These are phyloP conservation scores for Lecanosticta acicola DNA, from an alignment of 2,329 filamentous ascomycete species.

Conservation along the genomic window DNA sequence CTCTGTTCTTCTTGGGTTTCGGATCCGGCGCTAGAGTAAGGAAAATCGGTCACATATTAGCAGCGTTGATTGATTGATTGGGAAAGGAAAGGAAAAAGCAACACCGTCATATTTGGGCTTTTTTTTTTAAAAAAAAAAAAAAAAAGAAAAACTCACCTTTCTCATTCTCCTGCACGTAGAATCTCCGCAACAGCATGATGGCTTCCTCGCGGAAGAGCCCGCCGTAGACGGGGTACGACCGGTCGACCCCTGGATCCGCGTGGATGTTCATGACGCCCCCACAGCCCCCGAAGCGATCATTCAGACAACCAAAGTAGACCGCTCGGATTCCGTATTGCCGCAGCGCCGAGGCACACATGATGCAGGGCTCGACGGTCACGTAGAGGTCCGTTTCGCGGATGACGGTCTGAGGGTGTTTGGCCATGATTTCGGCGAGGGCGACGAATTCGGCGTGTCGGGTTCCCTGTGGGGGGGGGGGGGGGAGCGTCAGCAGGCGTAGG, in stretches of 20 bases:
- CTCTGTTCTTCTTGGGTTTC: slow-evolving; percentile 58
- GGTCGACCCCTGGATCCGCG: slow-evolving; percentile 66
- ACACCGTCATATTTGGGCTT: neutral
- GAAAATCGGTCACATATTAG: slow-evolving; percentile 11
- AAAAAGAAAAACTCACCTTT: slow-evolving; percentile 55
- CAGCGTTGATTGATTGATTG: neutral
- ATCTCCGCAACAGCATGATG: slow-evolving; percentile 83
- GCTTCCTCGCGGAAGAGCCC: slow-evolving; percentile 88
- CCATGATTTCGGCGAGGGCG: slow-evolving; percentile 64
- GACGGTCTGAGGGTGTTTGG: slow-evolving; percentile 60
- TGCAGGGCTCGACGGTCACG: slow-evolving; percentile 95
- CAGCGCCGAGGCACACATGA: slow-evolving; percentile 95
- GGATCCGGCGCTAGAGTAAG: slow-evolving; percentile 59
- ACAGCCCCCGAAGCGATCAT: slow-evolving; percentile 95
- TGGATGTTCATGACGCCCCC: slow-evolving; percentile 90
- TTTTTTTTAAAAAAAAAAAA: neutral
- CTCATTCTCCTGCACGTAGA: slow-evolving; percentile 97
- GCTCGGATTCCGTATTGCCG: slow-evolving; percentile 81
- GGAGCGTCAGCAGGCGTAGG: neutral
- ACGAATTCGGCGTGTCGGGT: slow-evolving; percentile 95
- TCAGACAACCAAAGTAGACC: slow-evolving; percentile 91
- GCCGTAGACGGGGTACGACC: slow-evolving; percentile 74
- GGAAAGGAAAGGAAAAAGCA: neutral
- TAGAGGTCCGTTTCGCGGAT: slow-evolving; percentile 76
- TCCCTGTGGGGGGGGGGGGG: slow-evolving; percentile 49